phyloP scores from a whole-genome alignment of 129 eudicot species.

The Sambucus nigra region DNA sequence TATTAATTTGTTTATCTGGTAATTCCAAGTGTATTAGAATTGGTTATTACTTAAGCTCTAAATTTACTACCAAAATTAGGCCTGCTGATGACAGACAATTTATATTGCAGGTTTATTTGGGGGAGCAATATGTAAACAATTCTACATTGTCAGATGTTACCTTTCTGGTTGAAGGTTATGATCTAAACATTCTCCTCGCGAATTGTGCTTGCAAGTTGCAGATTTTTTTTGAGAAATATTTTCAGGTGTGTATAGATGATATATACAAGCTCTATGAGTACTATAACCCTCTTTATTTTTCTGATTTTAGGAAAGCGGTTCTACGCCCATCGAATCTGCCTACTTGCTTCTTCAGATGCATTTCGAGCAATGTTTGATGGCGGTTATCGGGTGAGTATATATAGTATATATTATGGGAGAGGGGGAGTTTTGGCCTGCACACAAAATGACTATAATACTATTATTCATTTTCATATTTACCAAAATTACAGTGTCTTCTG shows the following conservation, averaged over 20 bases:
- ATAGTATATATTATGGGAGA: too few species aligned
- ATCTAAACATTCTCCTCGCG: neutral
- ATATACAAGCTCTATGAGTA: neutral
- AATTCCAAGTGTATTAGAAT: neutral
- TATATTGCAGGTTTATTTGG: conserved; percentile 64
- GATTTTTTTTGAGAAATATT: neutral
- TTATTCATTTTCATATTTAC: too few species aligned
- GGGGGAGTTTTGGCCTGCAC: too few species aligned
- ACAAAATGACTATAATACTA: too few species aligned
- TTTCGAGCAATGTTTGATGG: conserved; percentile 77
- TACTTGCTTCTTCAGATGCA: conserved; percentile 67
- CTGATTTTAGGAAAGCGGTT: conserved; percentile 40
- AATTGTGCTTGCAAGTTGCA: neutral
- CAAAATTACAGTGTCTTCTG: too few species aligned
- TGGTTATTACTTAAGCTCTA: neutral
- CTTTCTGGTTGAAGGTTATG: conserved; percentile 53
- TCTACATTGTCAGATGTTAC: conserved; percentile 77
- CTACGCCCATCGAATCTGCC: conserved; percentile 62
- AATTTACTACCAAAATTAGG: neutral
- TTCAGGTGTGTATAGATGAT: neutral
- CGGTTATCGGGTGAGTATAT: conserved; percentile 39
- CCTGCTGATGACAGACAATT: neutral
- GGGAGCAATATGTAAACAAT: conserved; percentile 73
- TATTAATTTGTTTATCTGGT: conserved; percentile 1
- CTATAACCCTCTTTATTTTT: neutral